These are phyloP conservation scores for Podospora conica DNA, from an alignment of 495 filamentous ascomycete species.

Conservation along the genomic window DNA sequence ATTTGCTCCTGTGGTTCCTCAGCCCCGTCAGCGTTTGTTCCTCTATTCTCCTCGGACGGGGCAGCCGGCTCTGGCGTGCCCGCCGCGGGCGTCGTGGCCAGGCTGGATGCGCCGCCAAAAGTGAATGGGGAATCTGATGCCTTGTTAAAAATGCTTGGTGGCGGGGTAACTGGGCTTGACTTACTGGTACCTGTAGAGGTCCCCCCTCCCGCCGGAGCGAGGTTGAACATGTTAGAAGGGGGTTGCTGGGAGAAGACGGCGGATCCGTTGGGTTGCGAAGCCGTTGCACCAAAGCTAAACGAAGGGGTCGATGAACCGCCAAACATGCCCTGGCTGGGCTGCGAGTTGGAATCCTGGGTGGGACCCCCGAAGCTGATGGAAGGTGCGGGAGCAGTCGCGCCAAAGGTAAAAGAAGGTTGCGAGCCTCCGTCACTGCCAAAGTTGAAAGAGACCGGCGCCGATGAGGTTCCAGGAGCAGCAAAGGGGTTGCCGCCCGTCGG, in stretches of 20 bases:
- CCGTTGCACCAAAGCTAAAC: conserved; percentile 23
- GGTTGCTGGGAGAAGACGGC: conserved; percentile 21
- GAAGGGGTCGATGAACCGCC: conserved; percentile 6
- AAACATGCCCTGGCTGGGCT: conserved; percentile 21
- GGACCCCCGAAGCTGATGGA: conserved; percentile 28
- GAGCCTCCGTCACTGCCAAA: conserved; percentile 29
- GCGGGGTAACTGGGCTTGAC: conserved; percentile 8
- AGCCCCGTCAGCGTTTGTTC: conserved; percentile 44
- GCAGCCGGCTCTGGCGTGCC: conserved; percentile 56
- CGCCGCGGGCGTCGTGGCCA: conserved; percentile 53
- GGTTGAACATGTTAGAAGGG: conserved; percentile 25
- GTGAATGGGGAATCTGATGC: conserved; percentile 39
- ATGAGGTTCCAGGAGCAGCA: conserved; percentile 23
- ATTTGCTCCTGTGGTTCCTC: conserved; percentile 51
- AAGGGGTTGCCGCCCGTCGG: conserved; percentile 39
- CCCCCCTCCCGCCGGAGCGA: conserved; percentile 35
- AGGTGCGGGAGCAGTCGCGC: conserved; percentile 15
- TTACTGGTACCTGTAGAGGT: conserved; percentile 42
- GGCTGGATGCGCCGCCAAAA: conserved; percentile 44
- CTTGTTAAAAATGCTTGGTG: conserved; percentile 20
- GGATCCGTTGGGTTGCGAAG: conserved; percentile 16
- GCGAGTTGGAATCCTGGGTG: conserved; percentile 16
- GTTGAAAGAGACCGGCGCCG: conserved; percentile 32
- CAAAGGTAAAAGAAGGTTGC: conserved; percentile 26
- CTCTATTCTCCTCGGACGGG: conserved; percentile 45